These are phyloP conservation scores for Debaryomyces castellii DNA, from an alignment of 805 yeast species.

Conservation along the genomic window DNA sequence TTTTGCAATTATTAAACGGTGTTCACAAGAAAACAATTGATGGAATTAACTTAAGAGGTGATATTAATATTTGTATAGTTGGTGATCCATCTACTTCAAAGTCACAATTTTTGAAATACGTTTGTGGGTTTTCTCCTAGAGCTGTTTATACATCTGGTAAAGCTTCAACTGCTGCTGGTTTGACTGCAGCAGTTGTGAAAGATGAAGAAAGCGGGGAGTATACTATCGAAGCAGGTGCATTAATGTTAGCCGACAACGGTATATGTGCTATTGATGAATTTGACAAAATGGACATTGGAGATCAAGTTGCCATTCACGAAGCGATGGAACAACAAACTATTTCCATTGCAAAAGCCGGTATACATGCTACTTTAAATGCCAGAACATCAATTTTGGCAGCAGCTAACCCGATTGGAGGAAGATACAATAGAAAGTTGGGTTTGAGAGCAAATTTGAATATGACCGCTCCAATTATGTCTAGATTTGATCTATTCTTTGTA, in stretches of 20 bases:
- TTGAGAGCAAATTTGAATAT: conserved; percentile 83
- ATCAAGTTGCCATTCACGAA: conserved; percentile 98
- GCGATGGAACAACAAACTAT: conserved; percentile 99
- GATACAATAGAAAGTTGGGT: conserved; percentile 85
- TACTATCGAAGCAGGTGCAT: conserved; percentile 97
- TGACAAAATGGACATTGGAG: conserved; percentile 93
- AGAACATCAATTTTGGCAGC: conserved; percentile 96
- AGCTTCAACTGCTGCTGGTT: conserved; percentile 98
- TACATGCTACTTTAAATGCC: conserved; percentile 96
- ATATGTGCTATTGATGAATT: conserved; percentile 98
- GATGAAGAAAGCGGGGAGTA: conserved; percentile 97
- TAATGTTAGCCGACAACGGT: conserved; percentile 98
- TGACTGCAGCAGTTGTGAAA: conserved; percentile 95
- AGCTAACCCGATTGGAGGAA: conserved; percentile 98
- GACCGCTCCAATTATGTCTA: conserved; percentile 99
- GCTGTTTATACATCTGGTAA: conserved; percentile 97
- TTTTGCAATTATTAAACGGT: conserved; percentile 89
- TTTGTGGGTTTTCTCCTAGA: conserved; percentile 86
- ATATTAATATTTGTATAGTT: conserved; percentile 91
- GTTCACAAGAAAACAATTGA: conserved; percentile 92
- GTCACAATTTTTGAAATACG: conserved; percentile 93
- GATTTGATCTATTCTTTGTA: conserved; percentile 94
- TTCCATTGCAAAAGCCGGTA: conserved; percentile 98
- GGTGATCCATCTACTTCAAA: conserved; percentile 98
- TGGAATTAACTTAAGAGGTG: conserved; percentile 94